Base-by-base conservation (phyloP, 2,329 filamentous ascomycete species). In the Aspergillus sp. region DNA sequence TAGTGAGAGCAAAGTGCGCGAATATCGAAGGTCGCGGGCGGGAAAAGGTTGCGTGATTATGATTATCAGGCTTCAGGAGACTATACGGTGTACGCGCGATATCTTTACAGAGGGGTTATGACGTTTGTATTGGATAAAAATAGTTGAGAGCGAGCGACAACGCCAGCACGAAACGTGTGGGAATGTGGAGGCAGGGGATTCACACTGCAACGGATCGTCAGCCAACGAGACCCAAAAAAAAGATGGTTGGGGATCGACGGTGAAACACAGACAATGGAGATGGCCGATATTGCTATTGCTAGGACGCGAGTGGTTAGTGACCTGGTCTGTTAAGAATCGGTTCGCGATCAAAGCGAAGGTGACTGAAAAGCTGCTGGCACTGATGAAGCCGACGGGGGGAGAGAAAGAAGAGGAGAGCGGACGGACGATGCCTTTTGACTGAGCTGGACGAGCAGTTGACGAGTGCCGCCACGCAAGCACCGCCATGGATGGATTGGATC, bases 381-480 rank as follows among this genome's bases (percentile, higher is more conserved):
- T 11, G 24, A 17, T 17, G 13, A 36, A 18, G 18, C 30, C 5
- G 34, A 34, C 24, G 24, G 22, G 24, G 61, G 56, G 30, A 36
- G 38, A 49, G 34, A 34, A 43, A 41, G 36, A 48, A 20, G 52
- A 36, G 42, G 54, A 39, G 56, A 45, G 56, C 53, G 59, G 59
- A 62, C 24, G 43, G 50, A 48, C 48, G 60, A 62, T 51, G 57
- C 41, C 51, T 60, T 64, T 62, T 65, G 60, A 62, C 48, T 61
- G 54, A 50, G 55, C 18, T 34, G 54, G 47, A 41, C 47, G 22
- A 53, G 54, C 51, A 48, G 53, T 67, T 65, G 66, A 67, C 64
- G 62, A 64, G 63, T 60, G 58, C 48, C 62, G 67, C 66, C 67
- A 68, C 67, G 66, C 67, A 68, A 68, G 64, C 36, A 59, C 56